These are phyloP conservation scores for Mortierella sp. DNA, from an alignment of 371 early-diverging fungal species.

Conservation along the genomic window DNA sequence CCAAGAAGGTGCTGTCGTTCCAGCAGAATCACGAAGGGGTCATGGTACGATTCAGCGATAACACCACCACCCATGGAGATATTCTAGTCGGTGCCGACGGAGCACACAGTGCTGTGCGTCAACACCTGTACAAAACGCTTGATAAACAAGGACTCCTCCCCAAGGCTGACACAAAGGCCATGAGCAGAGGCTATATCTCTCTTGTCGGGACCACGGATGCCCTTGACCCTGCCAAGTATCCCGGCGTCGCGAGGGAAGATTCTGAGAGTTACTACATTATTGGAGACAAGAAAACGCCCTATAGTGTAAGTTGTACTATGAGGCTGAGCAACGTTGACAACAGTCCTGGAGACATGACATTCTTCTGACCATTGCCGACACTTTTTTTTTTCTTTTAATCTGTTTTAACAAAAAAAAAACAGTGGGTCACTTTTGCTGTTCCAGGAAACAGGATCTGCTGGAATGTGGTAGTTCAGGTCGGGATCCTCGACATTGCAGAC, in stretches of 20 bases:
- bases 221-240: not conserved
- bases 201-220: not conserved
- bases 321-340: not conserved
- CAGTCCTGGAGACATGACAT: too few relatives aligned
- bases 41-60: slow-evolving; percentile 13
- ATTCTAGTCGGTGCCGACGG: slow-evolving; percentile 27
- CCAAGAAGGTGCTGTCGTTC: slow-evolving; percentile 6
- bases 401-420: not conserved
- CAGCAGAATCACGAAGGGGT: slow-evolving; percentile 8
- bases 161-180: not conserved
- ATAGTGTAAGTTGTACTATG: not conserved
- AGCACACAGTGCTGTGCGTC: slow-evolving; percentile 15
- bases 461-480: slow-evolving; percentile 20
- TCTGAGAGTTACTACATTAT: not conserved
- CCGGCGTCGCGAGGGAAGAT: not conserved
- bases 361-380: too few relatives aligned
- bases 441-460: slow-evolving; percentile 26
- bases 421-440: slow-evolving; percentile 24
- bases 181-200: slow-evolving; percentile 9
- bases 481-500: not conserved
- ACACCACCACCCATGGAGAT: not conserved
- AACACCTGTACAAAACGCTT: not conserved
- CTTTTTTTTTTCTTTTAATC: too few relatives aligned
- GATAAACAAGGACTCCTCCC: not conserved
- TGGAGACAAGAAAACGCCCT: not conserved